Base-by-base conservation (phyloP, 257 asterid genomes). In the Solanum chaucha region DNA sequence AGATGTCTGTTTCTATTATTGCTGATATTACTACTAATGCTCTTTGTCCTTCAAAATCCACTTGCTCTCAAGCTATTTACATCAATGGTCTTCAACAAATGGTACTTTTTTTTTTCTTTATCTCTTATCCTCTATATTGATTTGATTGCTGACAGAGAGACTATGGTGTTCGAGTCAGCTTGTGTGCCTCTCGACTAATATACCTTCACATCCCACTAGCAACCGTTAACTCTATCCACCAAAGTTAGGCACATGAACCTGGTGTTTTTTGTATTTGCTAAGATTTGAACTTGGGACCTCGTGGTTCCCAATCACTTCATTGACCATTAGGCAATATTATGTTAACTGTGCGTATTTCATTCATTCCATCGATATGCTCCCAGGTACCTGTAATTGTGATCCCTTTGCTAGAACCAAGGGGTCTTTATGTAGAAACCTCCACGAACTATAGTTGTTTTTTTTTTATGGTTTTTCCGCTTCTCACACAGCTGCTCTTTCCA, bases 61-160 rank as follows among this genome's bases (percentile, higher is more conserved):
- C 94, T 86, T 96, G 99, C 89, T 86, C 96, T 81, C 86, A 96
- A 87, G 96, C 95, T 32, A 93, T 96, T 73, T 95, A 96, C 86
- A 91, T 96, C 82, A 96, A 91, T 88, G 99, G 98, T 89, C 86
- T 96, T 86, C 98, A 96, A 88, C 98, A 94, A 93, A 94, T 97
- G 78, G 99, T 96, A 12, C 4, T 38, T 10, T 6, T 68, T 30
- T 68, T 34, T 7, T 5, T 3, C 2, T 70, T 0, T 72, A 3
- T 46, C 6, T 58, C n/a, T n/a, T n/a, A n/a, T n/a, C 35, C 36
- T 28, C 26, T 30, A 24, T 73, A 19, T 41, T 80, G 35, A 35
- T 73, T 35, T 35, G 81, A 73, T 35, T 51, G 98, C 89, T 73
- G 96, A 95, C 89, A 92, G 41, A 15, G 38, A 70, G 12, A 5